Conservation (phyloP, 2,329 filamentous ascomycete genomes). For the Xylaria sp. region DNA sequence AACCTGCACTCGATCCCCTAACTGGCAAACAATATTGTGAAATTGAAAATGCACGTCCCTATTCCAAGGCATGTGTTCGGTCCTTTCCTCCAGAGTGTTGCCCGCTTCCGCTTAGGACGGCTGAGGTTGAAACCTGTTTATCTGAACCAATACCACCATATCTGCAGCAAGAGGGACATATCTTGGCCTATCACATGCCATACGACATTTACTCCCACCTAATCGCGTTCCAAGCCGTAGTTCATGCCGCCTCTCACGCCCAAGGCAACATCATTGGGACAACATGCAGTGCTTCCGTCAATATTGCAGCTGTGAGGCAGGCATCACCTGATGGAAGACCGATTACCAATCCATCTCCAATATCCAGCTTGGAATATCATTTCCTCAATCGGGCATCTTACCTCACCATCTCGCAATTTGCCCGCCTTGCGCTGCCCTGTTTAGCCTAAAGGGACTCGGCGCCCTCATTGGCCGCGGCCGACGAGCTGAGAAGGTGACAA, state of each 20-base stretch:
- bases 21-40: no score
- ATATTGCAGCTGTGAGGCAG: neutral
- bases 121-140: neutral
- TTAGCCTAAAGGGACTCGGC: slow-evolving; percentile 39
- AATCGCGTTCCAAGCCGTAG: neutral
- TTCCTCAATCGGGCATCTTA: slow-evolving; percentile 22
- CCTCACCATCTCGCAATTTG: slow-evolving; percentile 17
- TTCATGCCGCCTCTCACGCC: neutral
- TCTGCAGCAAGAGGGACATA: neutral
- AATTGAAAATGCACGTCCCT: no score
- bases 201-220: neutral
- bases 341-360: slow-evolving; percentile 39
- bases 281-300: slow-evolving; percentile 3
- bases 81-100: no score
- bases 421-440: slow-evolving; percentile 25
- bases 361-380: slow-evolving; percentile 31
- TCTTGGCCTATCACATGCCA: no score
- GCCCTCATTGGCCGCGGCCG: slow-evolving; percentile 26
- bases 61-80: neutral
- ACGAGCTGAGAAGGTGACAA: slow-evolving; percentile 17
- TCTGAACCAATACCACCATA: neutral
- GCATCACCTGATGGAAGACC: slow-evolving; percentile 11
- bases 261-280: neutral
- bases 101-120: no score
- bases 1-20: no score